Evolutionary conservation across 1,139 yeast species (phyloP), one percentile per base, ranked within the genome.

Genomic region (Geotrichum aggregatum): DNA sequence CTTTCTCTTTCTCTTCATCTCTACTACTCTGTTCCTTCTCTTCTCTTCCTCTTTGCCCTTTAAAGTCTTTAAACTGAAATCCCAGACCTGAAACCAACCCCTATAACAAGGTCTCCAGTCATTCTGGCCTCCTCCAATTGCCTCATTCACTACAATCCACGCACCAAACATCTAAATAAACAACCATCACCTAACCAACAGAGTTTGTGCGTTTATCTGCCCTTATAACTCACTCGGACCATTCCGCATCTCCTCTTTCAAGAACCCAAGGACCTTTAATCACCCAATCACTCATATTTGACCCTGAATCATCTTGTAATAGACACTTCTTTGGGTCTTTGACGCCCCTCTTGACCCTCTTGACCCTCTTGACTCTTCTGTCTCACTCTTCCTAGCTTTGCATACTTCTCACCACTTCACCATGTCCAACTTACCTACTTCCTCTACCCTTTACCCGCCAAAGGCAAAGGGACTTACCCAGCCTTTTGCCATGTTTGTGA

Each of bases 401-500:
- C 14, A 38, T 11, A 7, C 42, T 21, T 21, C 30, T 21, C 10
- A 8, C 39, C 24, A 8, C 39, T 33, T 8, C 40, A 21, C n/a
- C 18, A 33, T 31, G 26, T 31, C 46, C 30, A 31, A 7, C 33
- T 24, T 44, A 18, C 34, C 33, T 31, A 11, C 41, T 21, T 34
- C 47, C 14, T 33, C 47, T 22, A 33, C 47, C 22, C 31, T 14
- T 35, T 36, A 36, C 18, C 40, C 44, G 41, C 42, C 47, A 19
- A 26, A 18, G 30, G 34, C 42, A 22, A 21, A 19, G 14, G 33
- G 19, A 6, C 11, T 45, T n/a, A 7, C 28, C 8, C 45, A 40
- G 34, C 55, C 57, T 3, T 47, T 66, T 22, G 70, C 69, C 5
- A 55, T 66, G 43, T 64, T 57, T 43, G 53, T 67, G 47, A 64